Base-by-base conservation (phyloP, 345 rosid genomes). In the Raphanus raphanistrum region DNA sequence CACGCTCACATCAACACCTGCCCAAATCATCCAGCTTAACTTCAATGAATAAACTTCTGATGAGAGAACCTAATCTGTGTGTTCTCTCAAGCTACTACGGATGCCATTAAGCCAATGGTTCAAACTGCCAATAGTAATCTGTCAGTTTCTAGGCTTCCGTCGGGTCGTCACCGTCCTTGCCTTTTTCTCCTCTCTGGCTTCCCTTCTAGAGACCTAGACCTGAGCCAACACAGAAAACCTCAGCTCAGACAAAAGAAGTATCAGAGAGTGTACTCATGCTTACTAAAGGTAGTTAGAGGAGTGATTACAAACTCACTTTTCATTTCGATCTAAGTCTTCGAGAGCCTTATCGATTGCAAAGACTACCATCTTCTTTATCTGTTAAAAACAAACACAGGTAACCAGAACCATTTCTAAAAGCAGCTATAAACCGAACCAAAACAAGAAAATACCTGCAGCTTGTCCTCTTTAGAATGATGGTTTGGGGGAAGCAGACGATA, bases 1-100 rank as follows among this genome's bases (percentile, higher is more conserved):
- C 98, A 96, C 91, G 66, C 98, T 96, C 77, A 93, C 86, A 81
- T 95, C 99, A 28, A 4, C 31, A 28, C 31, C 98, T 95, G 60
- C 67, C 70, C 78, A 72, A 50, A 83, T 21, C 45, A 59, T 52
- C 38, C 8, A 67, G 41, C 55, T 72, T 52, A 68, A 63, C 63
- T 50, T 73, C 17, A 60, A 6, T 11, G 61, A 10, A 16, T 11
- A 66, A n/a, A 66, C 60, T 63, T 52, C 43, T 36, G 11, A 8
- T 8, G 3, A 36, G 3, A 2, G 43, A 36, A 36, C 10, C 38
- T 36, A 36, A 36, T 36, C 11, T 36, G 11, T 36, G 43, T 36
- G 11, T 36, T 36, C 43, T 36, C 43, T 36, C 43, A 36, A 36
- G 3, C 43, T 36, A 36, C 43, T 7, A 36, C 12, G 43, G 43